A percentile compares a stretch with the other conserved stretches of the same genome.
phyloP scores from a whole-genome alignment of 305 asterid genomes.

The Salvia sclarea region DNA sequence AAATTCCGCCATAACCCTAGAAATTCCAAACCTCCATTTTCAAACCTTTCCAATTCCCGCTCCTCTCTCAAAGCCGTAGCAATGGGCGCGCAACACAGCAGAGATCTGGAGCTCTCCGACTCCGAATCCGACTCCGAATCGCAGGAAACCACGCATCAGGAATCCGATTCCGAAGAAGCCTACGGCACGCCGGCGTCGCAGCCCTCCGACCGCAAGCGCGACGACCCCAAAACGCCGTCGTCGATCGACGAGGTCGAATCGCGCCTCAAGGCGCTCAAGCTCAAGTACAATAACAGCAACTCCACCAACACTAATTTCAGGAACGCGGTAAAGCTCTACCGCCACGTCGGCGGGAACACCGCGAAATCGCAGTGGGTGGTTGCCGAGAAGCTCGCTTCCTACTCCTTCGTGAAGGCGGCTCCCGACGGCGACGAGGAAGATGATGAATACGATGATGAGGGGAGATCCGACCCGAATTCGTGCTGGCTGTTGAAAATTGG shows the following conservation, averaged over 20 bases:
- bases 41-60: conserved; percentile 50
- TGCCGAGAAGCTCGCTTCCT: conserved; percentile 59
- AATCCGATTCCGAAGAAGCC: conserved; percentile 54
- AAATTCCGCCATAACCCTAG: conserved; percentile 21
- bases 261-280: conserved; percentile 83
- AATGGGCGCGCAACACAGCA: conserved; percentile 93
- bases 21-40: conserved; percentile 28
- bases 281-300: conserved; percentile 54
- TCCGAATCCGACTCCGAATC: conserved; percentile 73
- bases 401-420: conserved; percentile 53
- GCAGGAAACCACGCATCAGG: conserved; percentile 36
- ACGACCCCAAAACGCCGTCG: conserved; percentile 56
- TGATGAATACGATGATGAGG: conserved; percentile 48
- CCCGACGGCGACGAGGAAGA: conserved; percentile 36
- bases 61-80: conserved; percentile 38
- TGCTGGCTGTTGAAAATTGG: conserved; percentile 80
- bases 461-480: conserved; percentile 40
- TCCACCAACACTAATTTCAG: conserved; percentile 33
- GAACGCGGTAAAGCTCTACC: conserved; percentile 75
- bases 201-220: conserved; percentile 41
- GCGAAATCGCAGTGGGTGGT: conserved; percentile 72
- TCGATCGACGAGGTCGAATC: conserved; percentile 79
- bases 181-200: conserved; percentile 73
- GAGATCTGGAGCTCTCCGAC: conserved; percentile 71
- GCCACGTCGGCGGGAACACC: conserved; percentile 56